Evolutionary conservation across 148 eudicot species (phyloP), one percentile per base, ranked within the genome.

Genomic region (Arbutus unedo): DNA sequence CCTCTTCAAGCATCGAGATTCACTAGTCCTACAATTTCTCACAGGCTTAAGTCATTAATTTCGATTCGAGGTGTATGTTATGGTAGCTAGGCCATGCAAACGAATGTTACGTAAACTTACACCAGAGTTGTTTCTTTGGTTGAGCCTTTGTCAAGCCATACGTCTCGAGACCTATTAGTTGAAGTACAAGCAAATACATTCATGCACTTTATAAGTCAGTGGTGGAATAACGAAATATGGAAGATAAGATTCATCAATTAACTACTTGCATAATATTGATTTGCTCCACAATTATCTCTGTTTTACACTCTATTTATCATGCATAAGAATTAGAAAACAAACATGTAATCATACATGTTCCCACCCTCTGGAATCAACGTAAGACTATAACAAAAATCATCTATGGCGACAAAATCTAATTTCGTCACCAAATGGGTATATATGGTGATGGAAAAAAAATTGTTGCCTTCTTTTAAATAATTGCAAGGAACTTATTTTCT

Each of bases 1-100:
- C 76, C 91, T 82, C 75, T 85, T 87, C 76, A 91, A 59, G 75
- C 92, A 89, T 76, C 92, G 89, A 81, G 87, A 76, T 67, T 87
- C 92, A 43, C 82, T 87, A 57, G 11, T 47, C 57, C 85, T 83
- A 38, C 23, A 38, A 62, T 62, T 62, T 9, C 38, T 62, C 68
- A 0, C 38, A 21, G 8, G 0, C 13, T 62, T 62, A 62, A 62
- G 25, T 62, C 13, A 3, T 60, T 60, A 7, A 7, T 60, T 31
- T 21, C 19, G 25, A 60, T 31, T 9, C 6, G 2, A 9, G 5
- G 31, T 31, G 44, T 67, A 31, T 67, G 18, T 11, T 67, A 11
- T 9, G 44, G 5, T 31, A 5, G 38, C 38, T 31, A 31, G 38
- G 77, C 77, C 68, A 23, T n/a, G 21, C 41, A 23, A 23, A 23